Percentiles rank a stretch among this genome's conserved stretches.
Conservation (phyloP, 2,329 filamentous ascomycete species). For the Alternaria gaisen region DNA sequence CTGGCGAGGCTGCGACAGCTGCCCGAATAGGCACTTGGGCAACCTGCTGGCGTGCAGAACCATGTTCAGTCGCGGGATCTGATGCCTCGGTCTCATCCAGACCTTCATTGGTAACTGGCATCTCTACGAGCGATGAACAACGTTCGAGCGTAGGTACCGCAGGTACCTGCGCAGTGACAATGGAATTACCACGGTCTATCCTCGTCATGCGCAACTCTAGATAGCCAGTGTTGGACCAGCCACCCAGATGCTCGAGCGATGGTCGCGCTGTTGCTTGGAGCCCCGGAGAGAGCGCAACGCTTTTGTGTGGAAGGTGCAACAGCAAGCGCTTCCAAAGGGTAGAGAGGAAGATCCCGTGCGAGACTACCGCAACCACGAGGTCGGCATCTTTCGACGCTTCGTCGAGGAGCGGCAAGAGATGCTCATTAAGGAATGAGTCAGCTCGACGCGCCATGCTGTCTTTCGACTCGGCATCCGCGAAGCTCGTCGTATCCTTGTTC, state of each 20-base stretch:
- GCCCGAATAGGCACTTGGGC: neutral
- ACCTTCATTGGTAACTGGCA: conserved; percentile 1
- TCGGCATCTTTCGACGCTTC: conserved; percentile 37
- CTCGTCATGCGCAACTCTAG: conserved; percentile 57
- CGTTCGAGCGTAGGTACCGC: neutral
- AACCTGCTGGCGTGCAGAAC: neutral
- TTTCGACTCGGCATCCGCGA: conserved; percentile 71
- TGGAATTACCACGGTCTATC: neutral
- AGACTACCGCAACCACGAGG: conserved; percentile 71
- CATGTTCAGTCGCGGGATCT: neutral
- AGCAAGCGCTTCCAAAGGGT: conserved; percentile 72
- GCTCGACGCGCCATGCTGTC: conserved; percentile 72
- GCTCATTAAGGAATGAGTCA: conserved; percentile 70
- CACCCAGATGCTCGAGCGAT: conserved; percentile 63
- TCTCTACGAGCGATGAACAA: conserved; percentile 7
- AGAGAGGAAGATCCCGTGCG: conserved; percentile 83
- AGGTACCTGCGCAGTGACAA: neutral
- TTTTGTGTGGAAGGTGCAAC: conserved; percentile 60
- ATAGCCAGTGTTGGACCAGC: conserved; percentile 73
- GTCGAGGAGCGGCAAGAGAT: conserved; percentile 67
- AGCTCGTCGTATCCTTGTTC: conserved; percentile 54
- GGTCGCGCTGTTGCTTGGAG: conserved; percentile 51
- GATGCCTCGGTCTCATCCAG: conserved; percentile 2
- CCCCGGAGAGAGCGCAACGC: conserved; percentile 56
- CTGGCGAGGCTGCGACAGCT: neutral